A percentile compares a stretch with the other conserved stretches of the same genome.
phyloP scores from a whole-genome alignment of 805 yeast species.

The Candida takata region DNA sequence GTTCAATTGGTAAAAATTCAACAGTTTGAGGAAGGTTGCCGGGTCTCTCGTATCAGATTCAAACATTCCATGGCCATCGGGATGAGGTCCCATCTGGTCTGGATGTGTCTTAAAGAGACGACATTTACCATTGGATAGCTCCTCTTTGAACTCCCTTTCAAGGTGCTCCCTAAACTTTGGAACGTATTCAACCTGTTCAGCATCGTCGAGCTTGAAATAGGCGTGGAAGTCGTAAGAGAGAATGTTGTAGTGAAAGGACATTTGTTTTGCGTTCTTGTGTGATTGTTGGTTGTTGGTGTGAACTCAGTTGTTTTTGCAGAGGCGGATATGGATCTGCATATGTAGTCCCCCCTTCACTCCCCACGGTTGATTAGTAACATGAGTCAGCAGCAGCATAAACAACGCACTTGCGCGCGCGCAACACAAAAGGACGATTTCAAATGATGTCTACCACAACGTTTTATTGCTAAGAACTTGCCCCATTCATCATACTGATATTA shows the following conservation, averaged over 20 bases:
- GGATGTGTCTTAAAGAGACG: slow-evolving; percentile 40
- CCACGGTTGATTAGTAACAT: slow-evolving; percentile 1
- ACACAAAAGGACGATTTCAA: no score
- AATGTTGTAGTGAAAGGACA: slow-evolving; percentile 22
- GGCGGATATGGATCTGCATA: no score
- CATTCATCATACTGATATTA: no score
- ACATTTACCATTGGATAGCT: slow-evolving; percentile 31
- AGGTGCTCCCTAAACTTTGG: slow-evolving; percentile 33
- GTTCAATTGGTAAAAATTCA: slow-evolving; percentile 45
- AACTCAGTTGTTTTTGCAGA: no score
- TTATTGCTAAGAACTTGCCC: no score
- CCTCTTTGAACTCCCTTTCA: slow-evolving; percentile 33
- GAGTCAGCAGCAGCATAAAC: background rate
- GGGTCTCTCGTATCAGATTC: slow-evolving; percentile 46
- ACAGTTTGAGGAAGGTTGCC: slow-evolving; percentile 35
- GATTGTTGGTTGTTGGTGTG: no score
- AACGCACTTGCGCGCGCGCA: background rate
- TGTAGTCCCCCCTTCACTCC: no score
- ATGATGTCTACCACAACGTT: no score
- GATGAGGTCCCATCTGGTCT: slow-evolving; percentile 51
- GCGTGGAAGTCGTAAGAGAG: slow-evolving; percentile 49
- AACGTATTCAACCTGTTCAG: slow-evolving; percentile 29
- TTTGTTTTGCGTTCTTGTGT: no score
- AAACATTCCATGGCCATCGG: slow-evolving; percentile 43
- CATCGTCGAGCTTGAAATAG: slow-evolving; percentile 31